phyloP scores from a whole-genome alignment of 2,329 filamentous ascomycete species.

The Eutypella sp. region DNA sequence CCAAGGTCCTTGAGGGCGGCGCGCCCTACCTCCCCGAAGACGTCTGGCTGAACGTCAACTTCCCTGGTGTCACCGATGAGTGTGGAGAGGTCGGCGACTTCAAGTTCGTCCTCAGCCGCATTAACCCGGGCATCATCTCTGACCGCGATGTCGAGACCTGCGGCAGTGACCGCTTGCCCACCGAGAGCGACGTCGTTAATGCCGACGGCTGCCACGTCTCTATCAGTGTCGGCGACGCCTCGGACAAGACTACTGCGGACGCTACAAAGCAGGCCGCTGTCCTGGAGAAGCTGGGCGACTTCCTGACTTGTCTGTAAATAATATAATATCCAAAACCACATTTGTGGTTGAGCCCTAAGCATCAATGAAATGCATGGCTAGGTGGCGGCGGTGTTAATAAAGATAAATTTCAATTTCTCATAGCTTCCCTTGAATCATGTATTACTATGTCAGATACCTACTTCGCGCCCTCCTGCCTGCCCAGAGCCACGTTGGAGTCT shows the following conservation, averaged over 20 bases:
- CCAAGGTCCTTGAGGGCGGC: slow-evolving; percentile 49
- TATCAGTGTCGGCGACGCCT: slow-evolving; percentile 57
- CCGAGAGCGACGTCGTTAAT: slow-evolving; percentile 49
- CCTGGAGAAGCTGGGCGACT: slow-evolving; percentile 41
- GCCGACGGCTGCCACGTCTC: slow-evolving; percentile 54
- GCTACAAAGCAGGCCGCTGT: slow-evolving; percentile 47
- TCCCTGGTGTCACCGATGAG: slow-evolving; percentile 44
- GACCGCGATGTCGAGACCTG: slow-evolving; percentile 54
- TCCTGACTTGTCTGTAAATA: slow-evolving; percentile 42
- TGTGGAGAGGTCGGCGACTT: slow-evolving; percentile 52
- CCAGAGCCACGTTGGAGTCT: too few species aligned
- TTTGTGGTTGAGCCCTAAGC: background rate
- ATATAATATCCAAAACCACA: background rate
- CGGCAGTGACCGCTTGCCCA: slow-evolving; percentile 49
- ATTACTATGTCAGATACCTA: too few species aligned
- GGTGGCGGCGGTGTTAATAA: too few species aligned
- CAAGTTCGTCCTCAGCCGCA: slow-evolving; percentile 59
- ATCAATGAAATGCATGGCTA: too few species aligned
- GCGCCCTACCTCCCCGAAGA: slow-evolving; percentile 58
- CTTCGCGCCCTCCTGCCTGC: too few species aligned
- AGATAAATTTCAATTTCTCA: too few species aligned
- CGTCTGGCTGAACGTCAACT: slow-evolving; percentile 66
- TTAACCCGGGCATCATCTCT: slow-evolving; percentile 51
- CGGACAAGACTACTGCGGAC: slow-evolving; percentile 54
- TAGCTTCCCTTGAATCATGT: too few species aligned